Evolutionary conservation across 2,329 filamentous ascomycete genomes (phyloP).

Genomic region (Magnaporthiopsis rhizophila): DNA sequence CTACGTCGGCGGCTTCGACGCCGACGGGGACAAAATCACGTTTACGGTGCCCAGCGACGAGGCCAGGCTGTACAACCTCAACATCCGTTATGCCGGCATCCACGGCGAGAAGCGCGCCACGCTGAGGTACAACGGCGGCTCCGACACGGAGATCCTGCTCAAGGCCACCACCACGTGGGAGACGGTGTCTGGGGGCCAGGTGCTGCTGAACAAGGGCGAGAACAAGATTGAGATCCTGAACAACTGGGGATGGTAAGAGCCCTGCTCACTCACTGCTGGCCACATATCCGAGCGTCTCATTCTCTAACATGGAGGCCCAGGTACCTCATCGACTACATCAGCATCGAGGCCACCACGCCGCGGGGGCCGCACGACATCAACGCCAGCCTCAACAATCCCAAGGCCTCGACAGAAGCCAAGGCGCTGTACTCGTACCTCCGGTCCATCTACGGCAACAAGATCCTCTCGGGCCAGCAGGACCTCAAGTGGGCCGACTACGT

Average conservation of each 20-base stretch:
- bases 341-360: slow-evolving; percentile 24
- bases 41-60: slow-evolving; percentile 29
- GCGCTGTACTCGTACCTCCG: slow-evolving; percentile 33
- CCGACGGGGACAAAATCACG: slow-evolving; percentile 31
- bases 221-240: slow-evolving; percentile 37
- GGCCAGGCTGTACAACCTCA: slow-evolving; percentile 33
- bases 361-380: slow-evolving; percentile 27
- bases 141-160: slow-evolving; percentile 31
- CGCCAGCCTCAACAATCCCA: slow-evolving; percentile 27
- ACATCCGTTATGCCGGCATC: slow-evolving; percentile 34
- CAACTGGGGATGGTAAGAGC: slow-evolving; percentile 36
- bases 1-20: slow-evolving; percentile 38
- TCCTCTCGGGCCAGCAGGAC: slow-evolving; percentile 41
- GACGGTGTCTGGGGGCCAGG: slow-evolving; percentile 32
- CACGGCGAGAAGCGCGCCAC: slow-evolving; percentile 37
- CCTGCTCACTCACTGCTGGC: background rate
- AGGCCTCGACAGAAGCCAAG: slow-evolving; percentile 27
- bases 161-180: slow-evolving; percentile 29
- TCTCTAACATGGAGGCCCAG: too few relatives aligned
- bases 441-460: slow-evolving; percentile 36
- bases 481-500: slow-evolving; percentile 34
- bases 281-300: too few relatives aligned
- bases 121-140: slow-evolving; percentile 33
- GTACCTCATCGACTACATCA: slow-evolving; percentile 37
- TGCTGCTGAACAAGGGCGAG: slow-evolving; percentile 31